These are phyloP conservation scores for Strobilomyces echinocephalus DNA, from an alignment of 768 basidiomycete species.

Conservation along the genomic window DNA sequence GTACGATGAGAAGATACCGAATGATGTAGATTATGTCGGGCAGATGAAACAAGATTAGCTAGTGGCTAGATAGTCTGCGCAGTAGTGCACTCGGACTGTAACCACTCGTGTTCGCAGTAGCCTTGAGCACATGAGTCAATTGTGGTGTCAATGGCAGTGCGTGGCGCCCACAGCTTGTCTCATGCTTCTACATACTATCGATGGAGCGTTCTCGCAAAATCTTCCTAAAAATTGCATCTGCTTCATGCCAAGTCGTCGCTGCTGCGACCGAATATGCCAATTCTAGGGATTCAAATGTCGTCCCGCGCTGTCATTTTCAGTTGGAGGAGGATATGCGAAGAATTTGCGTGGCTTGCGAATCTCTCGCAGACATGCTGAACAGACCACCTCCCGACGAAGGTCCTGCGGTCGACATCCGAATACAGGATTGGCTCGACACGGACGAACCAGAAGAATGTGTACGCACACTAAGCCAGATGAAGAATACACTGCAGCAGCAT, in stretches of 20 bases:
- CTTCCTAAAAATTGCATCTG: neutral
- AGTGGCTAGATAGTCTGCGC: no score
- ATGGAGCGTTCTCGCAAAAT: constrained; percentile 7
- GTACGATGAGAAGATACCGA: no score
- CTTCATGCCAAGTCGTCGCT: neutral
- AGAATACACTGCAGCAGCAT: neutral
- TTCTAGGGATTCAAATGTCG: neutral
- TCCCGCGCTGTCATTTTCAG: neutral
- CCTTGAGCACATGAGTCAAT: no score
- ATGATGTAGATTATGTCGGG: no score
- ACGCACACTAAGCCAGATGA: neutral
- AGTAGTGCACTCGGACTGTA: no score
- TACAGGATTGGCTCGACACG: constrained; percentile 2
- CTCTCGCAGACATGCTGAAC: neutral
- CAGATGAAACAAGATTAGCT: no score
- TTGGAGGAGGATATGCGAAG: constrained; percentile 5
- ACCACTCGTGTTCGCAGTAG: no score
- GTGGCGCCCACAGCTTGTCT: neutral
- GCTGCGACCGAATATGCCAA: constrained; percentile 1
- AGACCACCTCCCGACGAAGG: neutral
- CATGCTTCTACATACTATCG: neutral
- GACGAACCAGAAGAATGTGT: neutral
- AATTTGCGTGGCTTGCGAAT: constrained; percentile 4
- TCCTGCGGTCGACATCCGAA: neutral
- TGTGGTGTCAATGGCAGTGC: no score